Percentiles rank a stretch among this genome's conserved stretches.
These are phyloP conservation scores for Cercospora sp. DNA, from an alignment of 2,329 filamentous ascomycete genomes.

Conservation along the genomic window DNA sequence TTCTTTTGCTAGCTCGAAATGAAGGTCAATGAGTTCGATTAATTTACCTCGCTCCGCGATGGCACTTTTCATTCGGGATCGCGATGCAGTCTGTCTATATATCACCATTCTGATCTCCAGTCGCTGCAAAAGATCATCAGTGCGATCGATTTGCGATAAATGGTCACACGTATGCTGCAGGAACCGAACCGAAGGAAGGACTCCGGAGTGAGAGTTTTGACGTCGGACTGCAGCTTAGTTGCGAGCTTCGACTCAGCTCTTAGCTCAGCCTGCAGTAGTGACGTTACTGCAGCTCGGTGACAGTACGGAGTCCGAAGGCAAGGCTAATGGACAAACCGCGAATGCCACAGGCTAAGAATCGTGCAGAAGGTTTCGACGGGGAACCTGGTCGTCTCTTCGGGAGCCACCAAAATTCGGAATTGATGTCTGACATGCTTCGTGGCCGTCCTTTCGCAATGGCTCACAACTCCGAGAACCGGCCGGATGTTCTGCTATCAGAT, in stretches of 20 bases:
- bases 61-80: too few species aligned
- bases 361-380: too few species aligned
- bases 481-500: neutral
- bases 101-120: neutral
- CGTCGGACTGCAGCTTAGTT: neutral
- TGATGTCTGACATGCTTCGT: neutral
- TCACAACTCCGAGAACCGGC: neutral
- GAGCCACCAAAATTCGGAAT: neutral
- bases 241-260: neutral
- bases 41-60: too few species aligned
- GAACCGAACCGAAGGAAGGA: neutral
- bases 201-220: neutral
- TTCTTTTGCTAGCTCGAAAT: too few species aligned
- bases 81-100: neutral
- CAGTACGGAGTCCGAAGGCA: neutral
- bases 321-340: too few species aligned
- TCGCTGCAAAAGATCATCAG: neutral
- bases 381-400: neutral
- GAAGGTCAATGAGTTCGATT: too few species aligned
- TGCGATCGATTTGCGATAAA: neutral
- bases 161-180: neutral
- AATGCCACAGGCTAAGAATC: too few species aligned
- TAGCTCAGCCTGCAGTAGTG: neutral
- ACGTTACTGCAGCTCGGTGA: neutral
- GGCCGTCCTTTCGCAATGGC: neutral